Evolutionary conservation across 805 yeast species (phyloP).

Genomic region (Clavispora carvajalis): DNA sequence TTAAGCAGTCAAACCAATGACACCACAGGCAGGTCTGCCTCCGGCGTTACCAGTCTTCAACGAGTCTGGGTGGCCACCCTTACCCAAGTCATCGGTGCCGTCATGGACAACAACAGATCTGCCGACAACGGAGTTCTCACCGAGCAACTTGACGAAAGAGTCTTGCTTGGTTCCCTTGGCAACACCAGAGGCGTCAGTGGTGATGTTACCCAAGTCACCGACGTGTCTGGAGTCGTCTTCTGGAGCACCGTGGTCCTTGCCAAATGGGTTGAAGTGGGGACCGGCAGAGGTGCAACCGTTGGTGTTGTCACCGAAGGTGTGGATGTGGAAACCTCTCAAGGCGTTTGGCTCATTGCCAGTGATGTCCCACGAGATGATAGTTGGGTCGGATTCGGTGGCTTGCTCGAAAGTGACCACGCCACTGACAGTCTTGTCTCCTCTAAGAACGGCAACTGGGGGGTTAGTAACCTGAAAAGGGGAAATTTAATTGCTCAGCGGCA

Average conservation of each 20-base stretch:
- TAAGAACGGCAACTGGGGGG: constrained; percentile 78
- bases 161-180: constrained; percentile 90
- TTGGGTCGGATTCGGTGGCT: constrained; percentile 69
- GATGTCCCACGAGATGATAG: constrained; percentile 84
- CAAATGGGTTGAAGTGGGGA: constrained; percentile 91
- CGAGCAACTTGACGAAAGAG: constrained; percentile 69
- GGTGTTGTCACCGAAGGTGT: constrained; percentile 97
- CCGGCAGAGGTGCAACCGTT: constrained; percentile 99
- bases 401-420: constrained; percentile 91
- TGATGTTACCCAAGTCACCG: constrained; percentile 95
- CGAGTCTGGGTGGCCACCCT: constrained; percentile 88
- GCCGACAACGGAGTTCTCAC: constrained; percentile 84
- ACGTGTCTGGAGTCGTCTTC: constrained; percentile 76
- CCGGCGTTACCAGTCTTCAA: constrained; percentile 97
- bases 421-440: constrained; percentile 88
- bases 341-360: constrained; percentile 86
- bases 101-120: constrained; percentile 94
- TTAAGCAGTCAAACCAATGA: constrained; percentile 65
- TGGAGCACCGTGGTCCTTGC: constrained; percentile 90
- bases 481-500: constrained; percentile 1
- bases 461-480: constrained; percentile 7
- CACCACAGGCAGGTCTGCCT: constrained; percentile 98
- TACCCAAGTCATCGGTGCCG: constrained; percentile 91
- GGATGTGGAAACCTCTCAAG: constrained; percentile 95
- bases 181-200: constrained; percentile 80